These are phyloP conservation scores for Penicillium janthinellum DNA, from an alignment of 2,329 filamentous ascomycete genomes.

Conservation along the genomic window DNA sequence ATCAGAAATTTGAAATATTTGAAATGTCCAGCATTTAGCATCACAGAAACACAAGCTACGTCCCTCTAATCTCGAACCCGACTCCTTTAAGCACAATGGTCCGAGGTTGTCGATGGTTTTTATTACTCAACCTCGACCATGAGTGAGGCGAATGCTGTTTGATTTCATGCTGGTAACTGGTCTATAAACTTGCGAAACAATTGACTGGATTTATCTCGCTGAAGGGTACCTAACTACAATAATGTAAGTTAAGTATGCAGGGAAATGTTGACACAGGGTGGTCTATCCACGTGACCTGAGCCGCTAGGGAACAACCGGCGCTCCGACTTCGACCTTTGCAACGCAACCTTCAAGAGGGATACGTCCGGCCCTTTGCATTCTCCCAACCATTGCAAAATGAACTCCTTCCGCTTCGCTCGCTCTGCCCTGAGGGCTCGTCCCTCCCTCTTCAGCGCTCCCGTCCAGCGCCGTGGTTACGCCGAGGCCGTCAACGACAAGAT, in stretches of 20 bases:
- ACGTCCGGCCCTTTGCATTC: slow-evolving; percentile 34
- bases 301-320: slow-evolving; percentile 44
- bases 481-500: slow-evolving; percentile 90
- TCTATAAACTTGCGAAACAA: no score
- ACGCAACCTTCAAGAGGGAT: slow-evolving; percentile 41
- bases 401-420: slow-evolving; percentile 89
- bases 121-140: not conserved
- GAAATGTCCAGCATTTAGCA: no score
- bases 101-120: not conserved
- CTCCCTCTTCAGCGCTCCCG: slow-evolving; percentile 70
- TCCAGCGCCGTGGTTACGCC: slow-evolving; percentile 89
- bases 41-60: no score
- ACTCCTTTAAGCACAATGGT: no score
- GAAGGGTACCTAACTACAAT: no score
- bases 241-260: no score
- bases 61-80: no score
- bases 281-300: slow-evolving; percentile 32
- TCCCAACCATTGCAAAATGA: slow-evolving; percentile 64
- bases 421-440: slow-evolving; percentile 83
- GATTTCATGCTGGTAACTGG: no score
- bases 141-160: not conserved
- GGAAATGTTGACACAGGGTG: slow-evolving; percentile 15
- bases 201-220: no score
- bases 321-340: slow-evolving; percentile 44
- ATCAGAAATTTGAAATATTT: no score